Evolutionary conservation across 2,329 filamentous ascomycete genomes (phyloP).

Genomic region (Beauveria rudraprayagi): DNA sequence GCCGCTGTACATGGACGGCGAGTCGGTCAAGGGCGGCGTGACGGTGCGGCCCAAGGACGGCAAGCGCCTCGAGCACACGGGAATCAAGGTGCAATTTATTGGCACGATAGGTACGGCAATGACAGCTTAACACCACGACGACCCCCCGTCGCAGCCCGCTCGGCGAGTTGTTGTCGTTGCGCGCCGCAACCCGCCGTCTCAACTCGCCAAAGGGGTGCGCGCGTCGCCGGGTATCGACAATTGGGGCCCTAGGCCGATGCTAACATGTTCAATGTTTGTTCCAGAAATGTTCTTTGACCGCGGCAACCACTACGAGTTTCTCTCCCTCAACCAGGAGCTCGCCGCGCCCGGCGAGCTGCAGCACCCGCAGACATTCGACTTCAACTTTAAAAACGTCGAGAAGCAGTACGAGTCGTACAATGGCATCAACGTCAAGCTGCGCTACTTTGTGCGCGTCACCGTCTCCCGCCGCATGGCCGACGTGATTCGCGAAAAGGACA

Average conservation of each 20-base stretch:
- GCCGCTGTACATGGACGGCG: slow-evolving; percentile 93
- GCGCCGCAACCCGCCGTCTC: neutral
- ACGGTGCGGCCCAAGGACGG: slow-evolving; percentile 96
- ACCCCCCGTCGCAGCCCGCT: slow-evolving; percentile 1
- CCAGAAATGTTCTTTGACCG: slow-evolving; percentile 99
- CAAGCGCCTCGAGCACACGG: slow-evolving; percentile 94
- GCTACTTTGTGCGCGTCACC: slow-evolving; percentile 96
- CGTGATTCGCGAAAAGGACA: slow-evolving; percentile 96
- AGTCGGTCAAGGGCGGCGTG: slow-evolving; percentile 94
- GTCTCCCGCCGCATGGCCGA: slow-evolving; percentile 96
- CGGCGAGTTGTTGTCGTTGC: neutral
- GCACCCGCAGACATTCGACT: slow-evolving; percentile 96
- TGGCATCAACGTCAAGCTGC: slow-evolving; percentile 97
- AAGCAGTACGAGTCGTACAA: slow-evolving; percentile 99
- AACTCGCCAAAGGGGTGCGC: neutral
- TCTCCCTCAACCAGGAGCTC: slow-evolving; percentile 92
- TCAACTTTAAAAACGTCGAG: slow-evolving; percentile 99
- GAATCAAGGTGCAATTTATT: slow-evolving; percentile 99
- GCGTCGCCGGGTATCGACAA: neutral
- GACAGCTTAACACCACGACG: too few relatives aligned
- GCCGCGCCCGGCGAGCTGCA: slow-evolving; percentile 95
- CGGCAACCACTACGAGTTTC: slow-evolving; percentile 98
- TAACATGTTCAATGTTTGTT: neutral
- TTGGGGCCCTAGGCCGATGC: neutral
- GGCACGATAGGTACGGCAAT: slow-evolving; percentile 75